Base-by-base conservation (phyloP, 1,284 basidiomycete species). In the Pseudomicrostroma phylloplanum region DNA sequence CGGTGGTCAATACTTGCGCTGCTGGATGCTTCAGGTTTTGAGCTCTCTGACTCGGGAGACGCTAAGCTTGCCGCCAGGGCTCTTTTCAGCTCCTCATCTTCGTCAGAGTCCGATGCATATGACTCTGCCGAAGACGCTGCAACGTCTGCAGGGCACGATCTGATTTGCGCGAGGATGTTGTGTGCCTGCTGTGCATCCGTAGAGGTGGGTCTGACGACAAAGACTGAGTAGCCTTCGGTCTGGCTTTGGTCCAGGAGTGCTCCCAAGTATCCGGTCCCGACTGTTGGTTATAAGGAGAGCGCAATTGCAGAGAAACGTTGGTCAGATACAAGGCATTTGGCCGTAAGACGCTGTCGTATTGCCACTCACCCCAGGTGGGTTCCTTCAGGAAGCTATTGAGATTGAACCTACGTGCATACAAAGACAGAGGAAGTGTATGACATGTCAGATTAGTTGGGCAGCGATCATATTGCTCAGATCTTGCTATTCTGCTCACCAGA, bases 221-320 rank as follows among this genome's bases (percentile, higher is more conserved):
- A 78, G 30, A 78, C 67, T 19, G 76, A 68, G 56, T 78, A 78
- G 0, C 73, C 70, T 46, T 78, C 76, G 0, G 58, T 61, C 56
- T 76, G 72, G 7, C 70, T 55, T 60, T 68, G 58, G n/a, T 76
- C 67, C 17, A 78, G 62, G 9, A 78, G 67, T 8, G 75, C 73
- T 43, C 69, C 69, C 8, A 78, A 68, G 46, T 77, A 78, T 21
- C 64, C 66, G 41, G 63, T 64, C 26, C 76, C 73, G 30, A 78
- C 30, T 36, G 30, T 9, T 36, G 4, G 9, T 36, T 9, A 9
- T 36, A 9, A 36, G 9, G 30, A 3, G 30, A 9, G 30, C 30
- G 30, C 30, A 9, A 36, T 36, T 36, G 30, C 30, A 36, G 30
- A 36, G 30, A 36, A 36, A 3, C 4, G 3, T 3, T 3, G 30